A percentile compares a stretch with the other conserved stretches of the same genome.
Conservation (phyloP, 1,284 basidiomycete genomes). For the Rhodotorula sp. region DNA sequence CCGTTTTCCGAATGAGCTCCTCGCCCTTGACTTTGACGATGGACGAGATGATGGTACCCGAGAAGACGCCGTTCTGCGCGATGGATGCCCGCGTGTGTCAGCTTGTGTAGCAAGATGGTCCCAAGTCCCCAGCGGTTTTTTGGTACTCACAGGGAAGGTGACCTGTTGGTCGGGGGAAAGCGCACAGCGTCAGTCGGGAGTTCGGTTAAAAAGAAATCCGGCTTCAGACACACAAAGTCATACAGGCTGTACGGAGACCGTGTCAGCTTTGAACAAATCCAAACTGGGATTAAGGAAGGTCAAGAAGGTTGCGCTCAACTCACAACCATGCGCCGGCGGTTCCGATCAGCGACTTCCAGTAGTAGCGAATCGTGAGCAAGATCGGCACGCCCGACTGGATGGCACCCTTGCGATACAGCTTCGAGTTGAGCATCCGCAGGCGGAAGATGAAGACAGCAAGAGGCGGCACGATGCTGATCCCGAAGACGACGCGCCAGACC, state of each 20-base stretch:
- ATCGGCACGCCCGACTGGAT: constrained; percentile 67
- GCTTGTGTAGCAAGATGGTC: not conserved
- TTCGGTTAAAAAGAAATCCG: too few relatives aligned
- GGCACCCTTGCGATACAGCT: constrained; percentile 63
- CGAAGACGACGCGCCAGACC: constrained; percentile 74
- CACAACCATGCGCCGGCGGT: constrained; percentile 73
- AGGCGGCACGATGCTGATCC: constrained; percentile 64
- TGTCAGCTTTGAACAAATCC: too few relatives aligned
- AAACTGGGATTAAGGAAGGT: too few relatives aligned
- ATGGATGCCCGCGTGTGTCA: not conserved
- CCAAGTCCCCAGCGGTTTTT: not conserved
- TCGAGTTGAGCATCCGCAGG: constrained; percentile 66
- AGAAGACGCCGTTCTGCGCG: constrained; percentile 17
- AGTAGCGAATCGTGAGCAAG: constrained; percentile 60
- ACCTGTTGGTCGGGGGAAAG: too few relatives aligned
- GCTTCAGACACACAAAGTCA: not conserved
- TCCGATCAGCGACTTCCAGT: constrained; percentile 67
- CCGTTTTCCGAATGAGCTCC: constrained; percentile 43
- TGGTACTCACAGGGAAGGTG: not conserved
- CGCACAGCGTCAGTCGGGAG: too few relatives aligned
- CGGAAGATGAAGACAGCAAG: constrained; percentile 69
- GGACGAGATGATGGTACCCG: constrained; percentile 29
- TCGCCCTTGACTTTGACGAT: constrained; percentile 37
- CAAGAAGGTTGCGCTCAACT: constrained; percentile 51
- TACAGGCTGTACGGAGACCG: not conserved